Percentiles rank a stretch among this genome's conserved stretches.
These are phyloP conservation scores for Fraxinus xanthoxyloides DNA, from an alignment of 305 asterid genomes.

Conservation along the genomic window DNA sequence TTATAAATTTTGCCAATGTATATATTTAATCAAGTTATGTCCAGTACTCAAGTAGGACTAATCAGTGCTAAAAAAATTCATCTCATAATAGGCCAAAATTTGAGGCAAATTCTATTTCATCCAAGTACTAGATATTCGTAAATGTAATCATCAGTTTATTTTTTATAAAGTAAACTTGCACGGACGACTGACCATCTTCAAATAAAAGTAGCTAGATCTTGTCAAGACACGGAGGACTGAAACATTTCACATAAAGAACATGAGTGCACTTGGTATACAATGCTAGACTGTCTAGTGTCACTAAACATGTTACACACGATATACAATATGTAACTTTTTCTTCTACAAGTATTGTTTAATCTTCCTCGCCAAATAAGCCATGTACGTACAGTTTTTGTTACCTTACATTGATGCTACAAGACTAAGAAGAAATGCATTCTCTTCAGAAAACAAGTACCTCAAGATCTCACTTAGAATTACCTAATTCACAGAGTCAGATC, in stretches of 20 bases:
- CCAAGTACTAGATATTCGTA: no score
- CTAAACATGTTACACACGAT: neutral
- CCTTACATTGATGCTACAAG: constrained; percentile 24
- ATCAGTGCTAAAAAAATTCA: no score
- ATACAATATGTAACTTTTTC: neutral
- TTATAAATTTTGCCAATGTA: no score
- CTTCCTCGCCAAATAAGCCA: neutral
- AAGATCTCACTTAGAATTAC: constrained; percentile 79
- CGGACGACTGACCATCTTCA: neutral
- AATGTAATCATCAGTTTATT: neutral
- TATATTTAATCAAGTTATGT: no score
- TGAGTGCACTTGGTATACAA: neutral
- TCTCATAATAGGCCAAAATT: no score
- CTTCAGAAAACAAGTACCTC: constrained; percentile 68
- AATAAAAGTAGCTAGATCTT: neutral
- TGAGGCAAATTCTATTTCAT: no score
- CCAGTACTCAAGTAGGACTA: no score
- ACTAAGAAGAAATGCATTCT: constrained; percentile 27
- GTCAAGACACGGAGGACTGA: neutral
- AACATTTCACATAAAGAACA: neutral
- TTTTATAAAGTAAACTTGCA: neutral
- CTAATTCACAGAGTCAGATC: constrained; percentile 94
- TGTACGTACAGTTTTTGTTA: neutral
- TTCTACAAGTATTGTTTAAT: neutral
- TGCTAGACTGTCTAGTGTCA: neutral